phyloP scores from a whole-genome alignment of 2,329 filamentous ascomycete genomes.

The Dactylellina cionopaga region DNA sequence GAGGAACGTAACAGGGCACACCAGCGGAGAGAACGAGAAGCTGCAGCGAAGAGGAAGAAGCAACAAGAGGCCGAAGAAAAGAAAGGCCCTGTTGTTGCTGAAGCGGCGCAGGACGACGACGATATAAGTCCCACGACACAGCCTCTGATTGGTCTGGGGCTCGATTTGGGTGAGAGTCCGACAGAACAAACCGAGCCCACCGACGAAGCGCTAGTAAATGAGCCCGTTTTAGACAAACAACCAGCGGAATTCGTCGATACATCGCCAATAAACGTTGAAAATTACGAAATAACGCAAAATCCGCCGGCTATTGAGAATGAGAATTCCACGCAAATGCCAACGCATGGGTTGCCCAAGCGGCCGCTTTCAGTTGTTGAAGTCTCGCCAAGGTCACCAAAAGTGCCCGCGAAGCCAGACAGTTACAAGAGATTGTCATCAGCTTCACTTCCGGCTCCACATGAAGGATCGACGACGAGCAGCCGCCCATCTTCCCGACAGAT shows the following conservation, averaged over 20 bases:
- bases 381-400: constrained; percentile 44
- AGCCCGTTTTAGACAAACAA: constrained; percentile 31
- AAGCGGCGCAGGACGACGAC: constrained; percentile 15
- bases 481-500: constrained; percentile 50
- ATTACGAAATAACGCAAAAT: constrained; percentile 51
- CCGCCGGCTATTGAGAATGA: constrained; percentile 38
- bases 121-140: constrained; percentile 26
- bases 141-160: constrained; percentile 38
- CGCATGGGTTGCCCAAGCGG: constrained; percentile 42
- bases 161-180: constrained; percentile 27
- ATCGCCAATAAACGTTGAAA: constrained; percentile 34
- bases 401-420: constrained; percentile 34
- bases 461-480: constrained; percentile 44
- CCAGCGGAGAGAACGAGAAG: constrained; percentile 61
- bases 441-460: constrained; percentile 43
- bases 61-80: constrained; percentile 53
- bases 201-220: constrained; percentile 38
- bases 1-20: constrained; percentile 68
- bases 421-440: constrained; percentile 36
- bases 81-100: constrained; percentile 14
- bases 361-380: constrained; percentile 30
- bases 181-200: constrained; percentile 11
- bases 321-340: constrained; percentile 52
- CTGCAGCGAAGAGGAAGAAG: constrained; percentile 66
- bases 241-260: constrained; percentile 21